Conservation (phyloP, 2,329 filamentous ascomycete genomes). For the Botryosphaeria dothidea region DNA sequence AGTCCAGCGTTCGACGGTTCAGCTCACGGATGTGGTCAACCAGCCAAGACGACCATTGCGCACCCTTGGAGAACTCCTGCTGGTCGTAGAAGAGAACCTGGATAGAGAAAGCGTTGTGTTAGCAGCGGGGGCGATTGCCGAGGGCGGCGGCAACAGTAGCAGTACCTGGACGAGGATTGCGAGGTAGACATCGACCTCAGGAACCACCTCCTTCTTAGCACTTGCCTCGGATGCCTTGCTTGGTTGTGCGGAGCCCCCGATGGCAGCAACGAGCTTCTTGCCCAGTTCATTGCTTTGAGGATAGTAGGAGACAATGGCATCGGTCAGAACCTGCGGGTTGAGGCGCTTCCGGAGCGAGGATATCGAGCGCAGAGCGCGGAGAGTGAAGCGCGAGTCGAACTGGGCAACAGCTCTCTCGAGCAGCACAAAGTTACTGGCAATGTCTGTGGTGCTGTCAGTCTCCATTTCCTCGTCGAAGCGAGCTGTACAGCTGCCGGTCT, state of each 20-base stretch:
- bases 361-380: slow-evolving; percentile 91
- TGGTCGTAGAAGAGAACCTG: slow-evolving; percentile 89
- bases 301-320: slow-evolving; percentile 81
- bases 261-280: slow-evolving; percentile 68
- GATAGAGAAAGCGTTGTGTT: slow-evolving; percentile 8
- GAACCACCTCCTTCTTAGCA: slow-evolving; percentile 76
- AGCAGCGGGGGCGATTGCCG: slow-evolving; percentile 18
- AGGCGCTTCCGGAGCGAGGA: slow-evolving; percentile 92
- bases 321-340: slow-evolving; percentile 75
- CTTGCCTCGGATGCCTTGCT: slow-evolving; percentile 57
- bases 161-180: slow-evolving; percentile 65
- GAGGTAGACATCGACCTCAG: slow-evolving; percentile 86
- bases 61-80: slow-evolving; percentile 77
- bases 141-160: background rate
- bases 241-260: slow-evolving; percentile 55
- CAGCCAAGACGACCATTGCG: slow-evolving; percentile 80
- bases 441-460: slow-evolving; percentile 63
- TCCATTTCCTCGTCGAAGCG: background rate
- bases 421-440: slow-evolving; percentile 89
- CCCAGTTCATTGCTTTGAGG: slow-evolving; percentile 66
- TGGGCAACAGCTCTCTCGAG: slow-evolving; percentile 88
- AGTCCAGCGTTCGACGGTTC: slow-evolving; percentile 92
- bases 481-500: background rate
- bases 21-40: slow-evolving; percentile 82
- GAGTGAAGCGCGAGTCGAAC: slow-evolving; percentile 93